A percentile compares a stretch with the other conserved stretches of the same genome.
phyloP scores from a whole-genome alignment of 495 filamentous ascomycete species.

The Parachaetomium inaequale region DNA sequence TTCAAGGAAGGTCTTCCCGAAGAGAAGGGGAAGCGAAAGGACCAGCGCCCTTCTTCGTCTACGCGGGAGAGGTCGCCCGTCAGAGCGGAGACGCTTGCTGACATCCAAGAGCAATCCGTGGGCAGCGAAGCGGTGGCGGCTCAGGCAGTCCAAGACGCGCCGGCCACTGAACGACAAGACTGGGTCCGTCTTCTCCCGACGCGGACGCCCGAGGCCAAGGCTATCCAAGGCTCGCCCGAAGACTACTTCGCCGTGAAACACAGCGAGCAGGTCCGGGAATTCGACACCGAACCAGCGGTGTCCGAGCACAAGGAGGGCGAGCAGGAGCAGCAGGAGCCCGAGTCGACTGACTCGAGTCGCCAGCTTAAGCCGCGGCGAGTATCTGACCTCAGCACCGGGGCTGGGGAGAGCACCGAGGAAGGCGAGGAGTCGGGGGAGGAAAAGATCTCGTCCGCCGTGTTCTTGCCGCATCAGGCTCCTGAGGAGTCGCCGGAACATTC shows the following conservation, averaged over 20 bases:
- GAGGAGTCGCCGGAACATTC: conserved; percentile 48
- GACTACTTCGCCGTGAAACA: conserved; percentile 22
- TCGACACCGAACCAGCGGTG: conserved; percentile 4
- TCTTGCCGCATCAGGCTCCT: conserved; percentile 79
- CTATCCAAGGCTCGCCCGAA: conserved; percentile 20
- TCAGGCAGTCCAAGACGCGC: conserved; percentile 9
- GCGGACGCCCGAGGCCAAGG: conserved; percentile 20
- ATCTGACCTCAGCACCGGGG: conserved; percentile 32
- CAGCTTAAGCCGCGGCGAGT: conserved; percentile 23
- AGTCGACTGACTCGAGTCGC: conserved; percentile 12
- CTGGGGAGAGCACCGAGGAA: conserved; percentile 51
- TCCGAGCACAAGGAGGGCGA: conserved; percentile 4
- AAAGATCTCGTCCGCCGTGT: conserved; percentile 91
- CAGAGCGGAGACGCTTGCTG: conserved; percentile 14
- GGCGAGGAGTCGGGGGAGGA: conserved; percentile 87
- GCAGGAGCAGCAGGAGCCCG: conserved; percentile 12
- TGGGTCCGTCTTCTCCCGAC: conserved; percentile 16
- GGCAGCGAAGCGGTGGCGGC: conserved; percentile 1
- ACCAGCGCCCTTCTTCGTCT: conserved; percentile 29
- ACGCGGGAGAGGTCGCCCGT: conserved; percentile 32
- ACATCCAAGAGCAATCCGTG: conserved; percentile 14
- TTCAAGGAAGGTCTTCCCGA: conserved; percentile 85
- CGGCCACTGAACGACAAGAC: conserved; percentile 7
- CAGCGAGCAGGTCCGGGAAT: conserved; percentile 1
- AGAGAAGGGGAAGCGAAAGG: conserved; percentile 46